Evolutionary conservation across 768 basidiomycete genomes (phyloP).

Genomic region (Boletus eberwhitei): DNA sequence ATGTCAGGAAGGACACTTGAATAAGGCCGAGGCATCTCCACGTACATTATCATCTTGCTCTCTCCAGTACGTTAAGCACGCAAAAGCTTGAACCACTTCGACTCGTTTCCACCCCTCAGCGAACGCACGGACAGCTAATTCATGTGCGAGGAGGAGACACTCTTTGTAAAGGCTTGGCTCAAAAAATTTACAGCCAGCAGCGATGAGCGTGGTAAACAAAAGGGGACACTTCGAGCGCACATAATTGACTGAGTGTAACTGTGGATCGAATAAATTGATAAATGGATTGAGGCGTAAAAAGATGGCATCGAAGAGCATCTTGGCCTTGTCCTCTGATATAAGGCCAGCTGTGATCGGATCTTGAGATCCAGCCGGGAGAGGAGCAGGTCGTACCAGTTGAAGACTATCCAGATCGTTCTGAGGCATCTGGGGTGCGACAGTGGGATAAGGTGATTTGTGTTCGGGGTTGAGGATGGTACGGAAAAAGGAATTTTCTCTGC

Average conservation of each 20-base stretch:
- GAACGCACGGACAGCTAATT: slow-evolving; percentile 75
- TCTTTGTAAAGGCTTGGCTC: slow-evolving; percentile 61
- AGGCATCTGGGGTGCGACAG: slow-evolving; percentile 28
- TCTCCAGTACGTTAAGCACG: slow-evolving; percentile 87
- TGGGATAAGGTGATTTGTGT: slow-evolving; percentile 39
- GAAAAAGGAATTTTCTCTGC: slow-evolving; percentile 78
- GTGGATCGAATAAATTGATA: slow-evolving; percentile 84
- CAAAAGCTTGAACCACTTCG: slow-evolving; percentile 86
- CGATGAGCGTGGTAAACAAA: slow-evolving; percentile 80
- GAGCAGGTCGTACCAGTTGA: slow-evolving; percentile 32
- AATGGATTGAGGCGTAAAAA: slow-evolving; percentile 86
- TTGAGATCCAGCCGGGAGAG: slow-evolving; percentile 39
- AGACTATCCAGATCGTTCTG: slow-evolving; percentile 37
- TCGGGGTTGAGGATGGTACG: slow-evolving; percentile 78
- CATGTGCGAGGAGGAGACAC: slow-evolving; percentile 69
- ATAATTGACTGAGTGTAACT: slow-evolving; percentile 76
- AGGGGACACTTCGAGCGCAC: slow-evolving; percentile 79
- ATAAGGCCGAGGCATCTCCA: slow-evolving; percentile 9
- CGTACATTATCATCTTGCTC: slow-evolving; percentile 80
- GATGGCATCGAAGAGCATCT: slow-evolving; percentile 71
- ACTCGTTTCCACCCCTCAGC: slow-evolving; percentile 75
- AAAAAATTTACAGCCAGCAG: slow-evolving; percentile 85
- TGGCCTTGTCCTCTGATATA: slow-evolving; percentile 66
- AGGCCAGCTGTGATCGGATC: slow-evolving; percentile 76
- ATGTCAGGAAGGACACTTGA: slow-evolving; percentile 11